Evolutionary conservation across 345 rosid species (phyloP).

Genomic region (Salix koriyanagi): DNA sequence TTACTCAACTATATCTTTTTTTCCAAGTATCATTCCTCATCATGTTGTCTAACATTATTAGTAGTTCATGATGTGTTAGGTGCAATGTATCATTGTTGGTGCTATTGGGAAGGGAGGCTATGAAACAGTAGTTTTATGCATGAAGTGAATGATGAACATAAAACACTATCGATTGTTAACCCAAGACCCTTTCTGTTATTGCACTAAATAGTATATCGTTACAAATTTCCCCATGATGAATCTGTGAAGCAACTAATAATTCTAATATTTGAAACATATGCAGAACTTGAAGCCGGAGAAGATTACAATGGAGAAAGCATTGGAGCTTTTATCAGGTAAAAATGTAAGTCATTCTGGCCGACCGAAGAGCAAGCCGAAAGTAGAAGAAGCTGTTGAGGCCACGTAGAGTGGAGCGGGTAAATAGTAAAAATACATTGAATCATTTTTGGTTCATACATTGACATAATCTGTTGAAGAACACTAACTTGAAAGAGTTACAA

Average conservation of each 20-base stretch:
- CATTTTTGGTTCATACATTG: neutral
- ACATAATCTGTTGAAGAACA: neutral
- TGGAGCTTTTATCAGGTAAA: constrained; percentile 60
- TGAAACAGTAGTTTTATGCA: neutral
- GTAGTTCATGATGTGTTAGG: neutral
- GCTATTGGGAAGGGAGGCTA: neutral
- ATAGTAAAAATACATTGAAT: neutral
- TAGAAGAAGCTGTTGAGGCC: constrained; percentile 22
- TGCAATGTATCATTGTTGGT: neutral
- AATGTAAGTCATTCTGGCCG: constrained; percentile 60
- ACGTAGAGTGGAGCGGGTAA: neutral
- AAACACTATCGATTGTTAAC: no score
- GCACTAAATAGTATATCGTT: neutral
- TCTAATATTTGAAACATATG: constrained; percentile 12
- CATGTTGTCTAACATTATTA: neutral
- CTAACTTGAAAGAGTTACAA: neutral
- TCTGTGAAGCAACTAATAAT: neutral
- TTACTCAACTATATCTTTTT: no score
- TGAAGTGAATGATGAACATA: neutral
- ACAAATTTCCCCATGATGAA: neutral
- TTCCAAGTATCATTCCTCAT: no score
- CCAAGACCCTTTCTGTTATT: neutral
- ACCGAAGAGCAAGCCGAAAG: constrained; percentile 52
- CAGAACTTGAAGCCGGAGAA: constrained; percentile 62
- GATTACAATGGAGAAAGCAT: constrained; percentile 67